Conservation (phyloP, 208 protist species). For the Leishmania martiniquensis region DNA sequence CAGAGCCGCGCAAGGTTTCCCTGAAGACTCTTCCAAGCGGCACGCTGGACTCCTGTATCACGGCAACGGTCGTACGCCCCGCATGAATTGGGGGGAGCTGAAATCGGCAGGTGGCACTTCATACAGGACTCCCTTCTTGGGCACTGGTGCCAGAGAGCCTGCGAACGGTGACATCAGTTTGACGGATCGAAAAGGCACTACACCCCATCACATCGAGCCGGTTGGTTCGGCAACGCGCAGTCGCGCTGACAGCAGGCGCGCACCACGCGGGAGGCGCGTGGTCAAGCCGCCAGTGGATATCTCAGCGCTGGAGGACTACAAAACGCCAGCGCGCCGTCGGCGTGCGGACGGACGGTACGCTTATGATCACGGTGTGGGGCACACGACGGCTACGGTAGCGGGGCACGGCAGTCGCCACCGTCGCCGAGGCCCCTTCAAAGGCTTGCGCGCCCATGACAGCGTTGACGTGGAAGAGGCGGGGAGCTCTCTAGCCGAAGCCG, state of each 20-base stretch:
- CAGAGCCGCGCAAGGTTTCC: too few species aligned
- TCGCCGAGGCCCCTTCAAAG: neutral
- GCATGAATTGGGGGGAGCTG: neutral
- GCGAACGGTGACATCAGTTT: neutral
- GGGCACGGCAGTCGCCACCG: neutral
- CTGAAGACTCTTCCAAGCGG: neutral
- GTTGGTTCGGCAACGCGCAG: slow-evolving; percentile 4
- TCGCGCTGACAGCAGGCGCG: neutral
- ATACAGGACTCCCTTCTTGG: slow-evolving; percentile 1
- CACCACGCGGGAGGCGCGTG: slow-evolving; percentile 2
- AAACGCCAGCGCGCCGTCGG: slow-evolving; percentile 18
- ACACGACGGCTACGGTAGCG: neutral
- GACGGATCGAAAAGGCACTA: slow-evolving; percentile 3
- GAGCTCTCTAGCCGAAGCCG: neutral
- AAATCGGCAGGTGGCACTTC: neutral
- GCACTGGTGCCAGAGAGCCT: neutral
- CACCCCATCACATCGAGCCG: neutral
- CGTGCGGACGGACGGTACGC: slow-evolving; percentile 16
- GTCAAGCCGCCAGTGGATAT: slow-evolving; percentile 23
- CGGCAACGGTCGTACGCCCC: neutral
- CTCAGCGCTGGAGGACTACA: slow-evolving; percentile 26
- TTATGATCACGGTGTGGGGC: slow-evolving; percentile 15
- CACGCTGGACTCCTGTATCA: slow-evolving; percentile 13
- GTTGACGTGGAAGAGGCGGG: neutral
- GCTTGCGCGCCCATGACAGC: neutral